Evolutionary conservation across 495 filamentous ascomycete genomes (phyloP).

Genomic region (Daldinia grandis): DNA sequence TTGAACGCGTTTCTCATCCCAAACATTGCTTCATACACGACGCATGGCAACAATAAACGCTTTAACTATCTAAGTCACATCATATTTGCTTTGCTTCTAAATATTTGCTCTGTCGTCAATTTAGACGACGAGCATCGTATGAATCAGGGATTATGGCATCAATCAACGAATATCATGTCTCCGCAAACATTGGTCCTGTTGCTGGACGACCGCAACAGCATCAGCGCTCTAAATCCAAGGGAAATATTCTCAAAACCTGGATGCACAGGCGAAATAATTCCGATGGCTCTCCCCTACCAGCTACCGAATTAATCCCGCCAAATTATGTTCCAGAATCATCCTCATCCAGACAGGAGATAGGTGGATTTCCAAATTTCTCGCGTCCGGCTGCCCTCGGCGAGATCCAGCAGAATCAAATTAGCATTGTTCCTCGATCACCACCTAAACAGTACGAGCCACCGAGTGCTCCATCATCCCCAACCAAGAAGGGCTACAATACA

Average conservation of each 20-base stretch:
- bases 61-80: constrained; percentile 6
- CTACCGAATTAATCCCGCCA: constrained; percentile 34
- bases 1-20: constrained; percentile 19
- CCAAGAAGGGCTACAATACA: constrained; percentile 73
- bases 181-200: constrained; percentile 33
- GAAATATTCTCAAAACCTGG: constrained; percentile 65
- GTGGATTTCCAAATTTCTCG: constrained; percentile 37
- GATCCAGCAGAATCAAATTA: constrained; percentile 59
- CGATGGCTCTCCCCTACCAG: constrained; percentile 54
- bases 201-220: constrained; percentile 37
- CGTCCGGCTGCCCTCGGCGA: constrained; percentile 58
- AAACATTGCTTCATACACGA: constrained; percentile 22
- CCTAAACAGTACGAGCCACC: constrained; percentile 45
- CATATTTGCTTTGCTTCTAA: constrained; percentile 18
- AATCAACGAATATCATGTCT: constrained; percentile 34
- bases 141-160: constrained; percentile 35
- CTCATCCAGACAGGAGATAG: constrained; percentile 39
- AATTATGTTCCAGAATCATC: constrained; percentile 39
- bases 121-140: constrained; percentile 7
- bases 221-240: constrained; percentile 65
- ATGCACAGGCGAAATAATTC: constrained; percentile 62
- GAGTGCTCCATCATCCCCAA: constrained; percentile 53
- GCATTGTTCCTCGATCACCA: constrained; percentile 48
- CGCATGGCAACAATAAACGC: constrained; percentile 20
- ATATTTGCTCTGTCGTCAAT: constrained; percentile 5